A percentile compares a stretch with the other conserved stretches of the same genome.
phyloP scores from a whole-genome alignment of 1,284 basidiomycete species.

The Papiliotrema laurentii region DNA sequence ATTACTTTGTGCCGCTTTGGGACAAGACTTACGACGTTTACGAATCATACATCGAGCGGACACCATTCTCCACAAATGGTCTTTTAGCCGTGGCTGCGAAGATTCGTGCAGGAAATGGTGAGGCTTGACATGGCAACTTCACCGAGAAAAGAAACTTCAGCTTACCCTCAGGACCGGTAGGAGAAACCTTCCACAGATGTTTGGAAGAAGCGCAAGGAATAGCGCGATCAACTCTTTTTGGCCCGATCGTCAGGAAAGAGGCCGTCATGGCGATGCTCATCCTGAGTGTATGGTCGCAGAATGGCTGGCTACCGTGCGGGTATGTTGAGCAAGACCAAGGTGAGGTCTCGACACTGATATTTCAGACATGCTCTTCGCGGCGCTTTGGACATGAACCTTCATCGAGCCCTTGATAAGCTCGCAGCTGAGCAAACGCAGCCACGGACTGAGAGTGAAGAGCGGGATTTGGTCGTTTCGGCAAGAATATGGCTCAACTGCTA shows the following conservation, averaged over 20 bases:
- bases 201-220: constrained; percentile 92
- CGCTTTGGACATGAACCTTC: constrained; percentile 86
- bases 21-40: constrained; percentile 86
- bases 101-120: constrained; percentile 79
- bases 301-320: constrained; percentile 80
- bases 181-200: constrained; percentile 79
- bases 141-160: neutral
- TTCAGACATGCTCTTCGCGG: constrained; percentile 84
- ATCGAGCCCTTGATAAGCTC: constrained; percentile 84
- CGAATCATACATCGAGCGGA: constrained; percentile 79
- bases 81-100: constrained; percentile 86
- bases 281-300: constrained; percentile 86
- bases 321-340: constrained; percentile 6
- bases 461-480: constrained; percentile 81
- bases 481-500: constrained; percentile 92
- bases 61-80: constrained; percentile 69
- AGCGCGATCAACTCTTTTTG: constrained; percentile 84
- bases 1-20: constrained; percentile 90
- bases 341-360: neutral
- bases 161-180: constrained; percentile 53
- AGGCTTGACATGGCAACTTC: neutral
- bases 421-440: constrained; percentile 55
- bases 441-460: constrained; percentile 74
- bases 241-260: constrained; percentile 86
- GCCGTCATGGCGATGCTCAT: constrained; percentile 92